Evolutionary conservation across 768 basidiomycete genomes (phyloP), one percentile per base, ranked within the genome.

Genomic region (Termitomyces eurrhizus): DNA sequence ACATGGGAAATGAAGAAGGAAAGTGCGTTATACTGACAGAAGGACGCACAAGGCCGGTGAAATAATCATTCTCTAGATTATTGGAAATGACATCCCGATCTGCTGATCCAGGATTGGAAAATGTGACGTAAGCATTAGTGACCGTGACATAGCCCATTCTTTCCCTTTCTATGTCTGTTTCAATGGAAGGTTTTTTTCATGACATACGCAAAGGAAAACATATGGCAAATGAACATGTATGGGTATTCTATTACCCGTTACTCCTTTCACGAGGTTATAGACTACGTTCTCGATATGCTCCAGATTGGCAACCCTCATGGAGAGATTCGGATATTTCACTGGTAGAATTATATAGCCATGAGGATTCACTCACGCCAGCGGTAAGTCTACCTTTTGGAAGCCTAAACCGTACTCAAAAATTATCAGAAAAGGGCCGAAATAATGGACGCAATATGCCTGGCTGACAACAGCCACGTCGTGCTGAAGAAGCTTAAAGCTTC

Each of bases 381-480:
- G 53, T 42, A 26, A 39, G 39, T 32, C 14, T 18, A 2, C 9
- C 29, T 16, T 6, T 11, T 12, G 1, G n/a, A n/a, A n/a, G n/a
- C n/a, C n/a, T n/a, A 26, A 53, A 12, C 21, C 21, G 21, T 24
- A 39, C 39, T 53, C n/a, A 53, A 14, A 18, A 3, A 9, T 42
- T 12, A 2, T 37, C n/a, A 53, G 44, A 54, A 53, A 46, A 44
- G n/a, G 2, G 45, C 33, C 26, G 52, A n/a, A 12, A 39, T 37
- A 14, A 52, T 60, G 16, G 59, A 60, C 18, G 59, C 59, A 14
- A 26, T 41, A 18, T 21, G 53, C 8, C 6, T 60, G 26, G 24
- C 36, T 7, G 59, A 60, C 52, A 41, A 48, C 16, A 52, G 53
- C 35, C 44, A 60, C 21, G 59, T 60, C 16, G 53, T 60, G 7